Evolutionary conservation across 2,329 filamentous ascomycete species (phyloP).

Genomic region (Acephala macrosclerotiorum): DNA sequence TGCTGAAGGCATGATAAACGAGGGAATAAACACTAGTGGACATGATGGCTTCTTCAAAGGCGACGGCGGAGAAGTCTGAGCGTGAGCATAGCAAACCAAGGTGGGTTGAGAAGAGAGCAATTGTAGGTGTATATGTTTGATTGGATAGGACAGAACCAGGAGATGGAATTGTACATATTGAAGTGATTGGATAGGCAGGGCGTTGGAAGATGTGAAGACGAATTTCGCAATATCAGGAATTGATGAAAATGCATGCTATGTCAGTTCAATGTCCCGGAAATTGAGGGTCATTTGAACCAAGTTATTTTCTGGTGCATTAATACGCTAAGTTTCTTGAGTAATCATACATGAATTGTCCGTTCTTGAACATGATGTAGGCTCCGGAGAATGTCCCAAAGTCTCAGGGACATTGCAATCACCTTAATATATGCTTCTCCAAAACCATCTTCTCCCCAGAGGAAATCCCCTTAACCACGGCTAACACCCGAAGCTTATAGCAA

Average conservation of each 20-base stretch:
- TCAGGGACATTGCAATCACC: too few species aligned
- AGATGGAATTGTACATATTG: slow-evolving; percentile 8
- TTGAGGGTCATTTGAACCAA: not conserved
- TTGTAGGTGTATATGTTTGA: slow-evolving; percentile 9
- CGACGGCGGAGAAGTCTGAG: slow-evolving; percentile 43
- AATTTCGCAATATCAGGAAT: slow-evolving; percentile 3
- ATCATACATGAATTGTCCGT: too few species aligned
- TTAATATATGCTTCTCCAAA: too few species aligned
- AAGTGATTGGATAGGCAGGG: not conserved
- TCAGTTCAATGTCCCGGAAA: not conserved
- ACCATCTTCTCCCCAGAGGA: too few species aligned
- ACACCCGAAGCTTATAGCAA: too few species aligned
- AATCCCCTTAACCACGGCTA: too few species aligned
- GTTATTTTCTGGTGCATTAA: not conserved
- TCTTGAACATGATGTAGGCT: too few species aligned
- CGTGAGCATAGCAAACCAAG: not conserved
- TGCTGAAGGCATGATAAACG: slow-evolving; percentile 77
- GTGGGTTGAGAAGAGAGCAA: not conserved
- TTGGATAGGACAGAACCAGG: not conserved
- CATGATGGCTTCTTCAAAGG: slow-evolving; percentile 44
- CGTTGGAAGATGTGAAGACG: slow-evolving; percentile 9
- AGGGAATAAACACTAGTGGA: slow-evolving; percentile 39
- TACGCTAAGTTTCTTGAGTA: not conserved
- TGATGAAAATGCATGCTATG: not conserved
- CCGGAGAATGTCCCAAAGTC: too few species aligned